Percentiles rank a stretch among this genome's conserved stretches.
These are phyloP conservation scores for Lepidium campestre DNA, from an alignment of 441 rosid genomes.

Conservation along the genomic window DNA sequence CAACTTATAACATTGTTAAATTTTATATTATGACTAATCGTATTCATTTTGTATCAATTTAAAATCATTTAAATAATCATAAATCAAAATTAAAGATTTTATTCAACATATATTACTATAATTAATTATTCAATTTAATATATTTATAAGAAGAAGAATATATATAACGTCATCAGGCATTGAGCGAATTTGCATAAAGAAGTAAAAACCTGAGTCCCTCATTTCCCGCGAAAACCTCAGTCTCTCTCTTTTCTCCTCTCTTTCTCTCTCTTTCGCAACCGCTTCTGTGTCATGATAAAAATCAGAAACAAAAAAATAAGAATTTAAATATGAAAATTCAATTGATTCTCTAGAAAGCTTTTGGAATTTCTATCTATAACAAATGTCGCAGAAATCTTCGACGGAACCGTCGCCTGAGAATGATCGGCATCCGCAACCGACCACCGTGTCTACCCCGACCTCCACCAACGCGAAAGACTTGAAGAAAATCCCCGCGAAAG, in stretches of 20 bases:
- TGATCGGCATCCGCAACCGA: constrained; percentile 11
- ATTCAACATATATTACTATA: too few species aligned
- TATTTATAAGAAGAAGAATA: background rate
- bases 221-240: constrained; percentile 56
- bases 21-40: too few species aligned
- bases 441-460: constrained; percentile 23
- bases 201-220: constrained; percentile 20
- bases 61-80: too few species aligned
- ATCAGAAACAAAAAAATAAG: background rate
- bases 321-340: constrained; percentile 12
- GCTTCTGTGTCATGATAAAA: constrained; percentile 10
- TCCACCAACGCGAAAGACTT: constrained; percentile 43
- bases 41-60: too few species aligned
- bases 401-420: constrained; percentile 27
- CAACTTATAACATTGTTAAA: too few species aligned
- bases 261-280: constrained; percentile 8
- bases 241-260: constrained; percentile 2
- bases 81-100: too few species aligned
- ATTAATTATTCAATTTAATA: too few species aligned
- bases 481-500: constrained; percentile 54
- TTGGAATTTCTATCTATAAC: background rate
- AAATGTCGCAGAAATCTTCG: constrained; percentile 35
- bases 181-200: background rate
- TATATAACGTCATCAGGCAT: background rate
- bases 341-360: background rate